Percentiles rank a stretch among this genome's conserved stretches.
Conservation (phyloP, 257 asterid genomes). For the Rubia yunnanensis region DNA sequence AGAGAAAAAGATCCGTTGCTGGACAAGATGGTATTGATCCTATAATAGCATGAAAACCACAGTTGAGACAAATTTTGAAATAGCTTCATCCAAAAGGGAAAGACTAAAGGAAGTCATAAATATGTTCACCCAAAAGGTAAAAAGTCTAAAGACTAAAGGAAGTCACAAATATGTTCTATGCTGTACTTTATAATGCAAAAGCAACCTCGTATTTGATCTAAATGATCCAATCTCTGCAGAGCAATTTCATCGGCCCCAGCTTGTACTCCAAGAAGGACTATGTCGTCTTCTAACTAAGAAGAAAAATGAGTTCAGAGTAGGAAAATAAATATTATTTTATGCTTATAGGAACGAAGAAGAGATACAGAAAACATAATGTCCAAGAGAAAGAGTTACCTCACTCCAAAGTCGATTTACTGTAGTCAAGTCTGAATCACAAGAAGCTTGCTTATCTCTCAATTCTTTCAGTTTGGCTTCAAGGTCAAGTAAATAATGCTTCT, state of each 20-base stretch:
- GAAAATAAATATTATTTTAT: conserved; percentile 12
- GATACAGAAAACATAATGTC: conserved; percentile 6
- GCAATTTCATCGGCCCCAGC: conserved; percentile 52
- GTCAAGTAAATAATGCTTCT: conserved; percentile 66
- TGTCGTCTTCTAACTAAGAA: conserved; percentile 66
- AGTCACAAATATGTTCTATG: background rate
- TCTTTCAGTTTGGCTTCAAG: conserved; percentile 70
- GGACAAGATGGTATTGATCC: conserved; percentile 79
- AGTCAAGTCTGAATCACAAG: conserved; percentile 61
- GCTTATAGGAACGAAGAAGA: conserved; percentile 11
- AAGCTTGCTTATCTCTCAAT: conserved; percentile 59
- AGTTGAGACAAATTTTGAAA: conserved; percentile 8
- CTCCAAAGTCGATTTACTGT: conserved; percentile 77
- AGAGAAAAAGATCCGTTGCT: conserved; percentile 75
- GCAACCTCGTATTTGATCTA: conserved; percentile 67
- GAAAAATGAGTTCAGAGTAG: conserved; percentile 4
- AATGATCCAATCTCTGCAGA: conserved; percentile 44
- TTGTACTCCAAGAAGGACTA: conserved; percentile 66
- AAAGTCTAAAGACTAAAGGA: conserved; percentile 3
- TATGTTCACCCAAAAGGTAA: background rate
- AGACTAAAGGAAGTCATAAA: conserved; percentile 3
- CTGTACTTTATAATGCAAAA: conserved; percentile 9
- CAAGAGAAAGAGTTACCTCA: conserved; percentile 45
- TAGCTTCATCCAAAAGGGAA: background rate
- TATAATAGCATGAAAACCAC: conserved; percentile 21